Conservation (phyloP, 83 land plant species). For the Thuja plicata region DNA sequence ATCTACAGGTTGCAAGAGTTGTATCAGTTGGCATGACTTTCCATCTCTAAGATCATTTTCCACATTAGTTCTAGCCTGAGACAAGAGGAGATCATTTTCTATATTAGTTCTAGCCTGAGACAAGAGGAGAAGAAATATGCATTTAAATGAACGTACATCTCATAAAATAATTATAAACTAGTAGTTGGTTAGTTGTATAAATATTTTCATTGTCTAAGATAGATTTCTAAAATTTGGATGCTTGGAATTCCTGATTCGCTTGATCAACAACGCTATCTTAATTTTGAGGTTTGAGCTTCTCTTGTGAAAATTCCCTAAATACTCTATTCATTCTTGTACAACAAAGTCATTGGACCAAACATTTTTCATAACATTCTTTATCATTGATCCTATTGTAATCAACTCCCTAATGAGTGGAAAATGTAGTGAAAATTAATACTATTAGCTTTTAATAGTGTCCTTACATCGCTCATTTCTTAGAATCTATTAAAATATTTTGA, state of each 20-base stretch:
- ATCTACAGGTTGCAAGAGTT: conserved; percentile 54
- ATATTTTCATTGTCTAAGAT: not conserved
- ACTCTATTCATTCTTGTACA: not conserved
- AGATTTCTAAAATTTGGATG: not conserved
- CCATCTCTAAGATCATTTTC: conserved; percentile 41
- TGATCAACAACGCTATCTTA: not conserved
- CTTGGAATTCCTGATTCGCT: not conserved
- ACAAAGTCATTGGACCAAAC: not conserved
- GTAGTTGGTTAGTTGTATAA: not conserved
- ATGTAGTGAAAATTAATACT: not conserved
- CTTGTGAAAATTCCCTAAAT: not conserved
- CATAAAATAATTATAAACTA: not conserved
- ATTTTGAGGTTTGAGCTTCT: not conserved
- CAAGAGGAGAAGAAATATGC: not conserved
- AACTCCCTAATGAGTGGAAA: not conserved
- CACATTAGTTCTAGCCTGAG: conserved; percentile 33
- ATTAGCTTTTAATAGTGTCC: not conserved
- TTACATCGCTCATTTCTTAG: not conserved
- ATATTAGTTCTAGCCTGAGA: conserved; percentile 44
- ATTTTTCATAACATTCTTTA: not conserved
- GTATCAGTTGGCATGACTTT: conserved; percentile 36
- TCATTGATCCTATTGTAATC: not conserved
- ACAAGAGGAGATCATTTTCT: no score
- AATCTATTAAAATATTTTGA: not conserved
- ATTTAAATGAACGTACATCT: not conserved